Evolutionary conservation across 306 rosid genomes (phyloP).

Genomic region (Cotoneaster glaucophyllus): DNA sequence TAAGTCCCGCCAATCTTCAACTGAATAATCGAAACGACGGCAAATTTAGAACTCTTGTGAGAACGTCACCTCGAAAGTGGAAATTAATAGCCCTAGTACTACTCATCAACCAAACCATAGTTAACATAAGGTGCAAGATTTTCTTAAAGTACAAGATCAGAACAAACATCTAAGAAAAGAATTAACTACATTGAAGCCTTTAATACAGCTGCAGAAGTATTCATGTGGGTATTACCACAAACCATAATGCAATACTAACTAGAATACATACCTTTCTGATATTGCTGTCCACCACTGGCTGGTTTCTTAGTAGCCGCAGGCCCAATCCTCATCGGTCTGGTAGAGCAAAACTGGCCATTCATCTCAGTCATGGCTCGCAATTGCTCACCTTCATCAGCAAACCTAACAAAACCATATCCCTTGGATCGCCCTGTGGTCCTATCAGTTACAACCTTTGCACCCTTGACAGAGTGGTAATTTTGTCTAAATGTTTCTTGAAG

Average conservation of each 20-base stretch:
- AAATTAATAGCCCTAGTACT: conserved; percentile 4
- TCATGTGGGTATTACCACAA: neutral
- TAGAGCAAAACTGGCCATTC: conserved; percentile 57
- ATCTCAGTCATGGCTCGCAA: conserved; percentile 57
- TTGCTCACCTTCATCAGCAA: conserved; percentile 52
- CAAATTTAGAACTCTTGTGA: conserved; percentile 2
- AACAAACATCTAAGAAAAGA: neutral
- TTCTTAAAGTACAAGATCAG: neutral
- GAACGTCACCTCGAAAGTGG: neutral
- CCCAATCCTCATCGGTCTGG: conserved; percentile 63
- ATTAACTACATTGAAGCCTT: neutral
- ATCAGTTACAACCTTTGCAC: conserved; percentile 65
- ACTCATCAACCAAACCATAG: conserved; percentile 16
- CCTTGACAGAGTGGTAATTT: conserved; percentile 43
- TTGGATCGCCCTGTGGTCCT: conserved; percentile 61
- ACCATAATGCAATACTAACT: neutral
- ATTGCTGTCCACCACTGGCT: conserved; percentile 35
- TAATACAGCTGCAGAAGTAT: neutral
- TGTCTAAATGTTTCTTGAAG: conserved; percentile 53
- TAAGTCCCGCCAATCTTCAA: conserved; percentile 33
- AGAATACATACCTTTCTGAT: conserved; percentile 38
- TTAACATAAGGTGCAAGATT: neutral
- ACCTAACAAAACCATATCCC: conserved; percentile 65
- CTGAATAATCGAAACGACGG: conserved; percentile 16
- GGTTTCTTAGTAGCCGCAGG: conserved; percentile 62